Conservation (phyloP, 148 eudicot genomes). For the Camellia japonica region DNA sequence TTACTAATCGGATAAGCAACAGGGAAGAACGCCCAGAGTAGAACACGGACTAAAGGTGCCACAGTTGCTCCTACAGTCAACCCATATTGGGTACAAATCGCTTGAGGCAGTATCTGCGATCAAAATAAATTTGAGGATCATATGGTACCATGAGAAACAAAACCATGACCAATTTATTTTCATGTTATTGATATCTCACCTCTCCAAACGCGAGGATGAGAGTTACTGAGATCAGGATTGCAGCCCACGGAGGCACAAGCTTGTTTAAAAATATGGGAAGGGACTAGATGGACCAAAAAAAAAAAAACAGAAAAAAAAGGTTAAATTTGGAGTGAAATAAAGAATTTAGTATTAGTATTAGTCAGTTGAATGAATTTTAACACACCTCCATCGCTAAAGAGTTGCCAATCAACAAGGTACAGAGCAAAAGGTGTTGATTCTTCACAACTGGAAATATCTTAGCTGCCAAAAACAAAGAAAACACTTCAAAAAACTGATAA, state of each 20-base stretch:
- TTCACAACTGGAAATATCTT: conserved; percentile 95
- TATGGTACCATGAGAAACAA: not conserved
- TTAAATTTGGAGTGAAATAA: not conserved
- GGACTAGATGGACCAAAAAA: conserved; percentile 40
- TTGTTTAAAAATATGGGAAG: conserved; percentile 91
- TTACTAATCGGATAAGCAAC: conserved; percentile 95
- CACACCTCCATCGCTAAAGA: conserved; percentile 96
- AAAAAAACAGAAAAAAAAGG: not conserved
- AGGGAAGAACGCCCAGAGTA: conserved; percentile 78
- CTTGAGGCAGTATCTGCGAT: conserved; percentile 86
- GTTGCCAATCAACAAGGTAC: conserved; percentile 93
- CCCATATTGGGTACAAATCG: conserved; percentile 90
- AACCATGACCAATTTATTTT: not conserved
- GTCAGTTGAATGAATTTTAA: conserved; percentile 13
- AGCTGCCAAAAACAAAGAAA: conserved; percentile 51
- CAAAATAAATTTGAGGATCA: conserved; percentile 10
- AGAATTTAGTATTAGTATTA: not conserved
- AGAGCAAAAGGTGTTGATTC: conserved; percentile 93
- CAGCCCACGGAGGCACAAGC: conserved; percentile 96
- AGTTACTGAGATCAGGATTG: conserved; percentile 81
- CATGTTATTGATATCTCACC: conserved; percentile 40
- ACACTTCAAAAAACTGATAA: not conserved
- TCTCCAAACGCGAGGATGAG: conserved; percentile 98
- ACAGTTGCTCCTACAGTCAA: conserved; percentile 82
- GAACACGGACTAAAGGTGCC: conserved; percentile 83